Base-by-base conservation (phyloP, 768 basidiomycete genomes). In the Agrocybe chaxingu region DNA sequence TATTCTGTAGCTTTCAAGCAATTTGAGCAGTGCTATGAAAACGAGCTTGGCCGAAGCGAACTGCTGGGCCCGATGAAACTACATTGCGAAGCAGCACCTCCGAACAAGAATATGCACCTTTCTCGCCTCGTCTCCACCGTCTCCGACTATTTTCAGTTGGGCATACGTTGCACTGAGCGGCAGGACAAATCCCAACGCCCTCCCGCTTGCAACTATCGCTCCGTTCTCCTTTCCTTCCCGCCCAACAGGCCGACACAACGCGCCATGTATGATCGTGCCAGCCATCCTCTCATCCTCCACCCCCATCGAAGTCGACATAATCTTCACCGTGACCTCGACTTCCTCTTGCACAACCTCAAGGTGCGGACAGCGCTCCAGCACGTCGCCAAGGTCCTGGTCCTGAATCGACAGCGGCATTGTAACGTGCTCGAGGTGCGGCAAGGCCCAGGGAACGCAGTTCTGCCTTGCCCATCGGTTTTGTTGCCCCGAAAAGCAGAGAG, bases 361-460 rank as follows among this genome's bases (percentile, higher is more conserved):
- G 42, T 54, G 54, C 10, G 57, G 49, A 18, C 47, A 48, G 5
- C 42, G 10, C 18, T 40, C 34, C 6, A 59, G 13, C 10, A 56
- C 29, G 32, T 44, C 40, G 13, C 35, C 50, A 11, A 54, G 29
- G 5, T 24, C 24, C 24, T n/a, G 46, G 30, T 10, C 13, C 16
- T 13, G 31, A 32, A 9, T 13, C 40, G 11, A 19, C 31, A 33
- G 31, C n/a, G 49, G 13, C 12, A 47, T 40, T 12, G 58, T 59
- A 2, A 53, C 32, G 30, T 48, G 52, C 33, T 59, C 48, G 35
- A 59, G 41, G 11, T 59, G 43, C 11, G 60, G 58, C 5, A 52
- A 8, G 42, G 18, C 48, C 57, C 55, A 56, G 16, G 55, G 51
- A 11, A 41, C 35, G 32, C 30, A n/a, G 11, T 41, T 42, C 4